These are phyloP conservation scores for Sedum album DNA, from an alignment of 164 flowering plant species.

Conservation along the genomic window DNA sequence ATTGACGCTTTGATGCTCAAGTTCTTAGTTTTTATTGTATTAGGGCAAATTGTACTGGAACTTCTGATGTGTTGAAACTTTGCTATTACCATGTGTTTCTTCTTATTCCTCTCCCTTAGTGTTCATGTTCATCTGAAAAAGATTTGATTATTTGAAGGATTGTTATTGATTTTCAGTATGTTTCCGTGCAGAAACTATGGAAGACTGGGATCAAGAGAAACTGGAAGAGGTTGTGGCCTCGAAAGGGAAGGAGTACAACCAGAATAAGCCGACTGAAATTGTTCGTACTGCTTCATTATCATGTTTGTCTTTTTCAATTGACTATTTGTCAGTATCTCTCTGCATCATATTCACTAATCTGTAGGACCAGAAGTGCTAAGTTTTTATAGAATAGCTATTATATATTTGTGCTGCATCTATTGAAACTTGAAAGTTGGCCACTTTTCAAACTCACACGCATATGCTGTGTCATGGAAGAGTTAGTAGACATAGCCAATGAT, in stretches of 20 bases:
- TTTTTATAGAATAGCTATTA: too few species aligned
- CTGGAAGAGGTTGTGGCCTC: slow-evolving; percentile 85
- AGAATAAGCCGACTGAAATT: slow-evolving; percentile 92
- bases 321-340: background rate
- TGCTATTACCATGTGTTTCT: background rate
- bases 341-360: background rate
- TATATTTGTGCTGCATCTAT: too few species aligned
- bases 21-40: background rate
- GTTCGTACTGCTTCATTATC: slow-evolving; percentile 32
- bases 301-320: background rate
- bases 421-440: too few species aligned
- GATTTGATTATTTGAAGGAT: background rate
- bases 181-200: slow-evolving; percentile 56
- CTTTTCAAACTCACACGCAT: too few species aligned
- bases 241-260: slow-evolving; percentile 71
- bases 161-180: slow-evolving; percentile 3
- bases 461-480: background rate
- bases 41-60: too few species aligned
- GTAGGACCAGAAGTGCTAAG: background rate
- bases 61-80: too few species aligned
- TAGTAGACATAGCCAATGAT: background rate
- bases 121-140: slow-evolving; percentile 3
- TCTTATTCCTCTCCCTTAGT: background rate
- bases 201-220: slow-evolving; percentile 94
- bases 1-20: background rate